Base-by-base conservation (phyloP, 345 rosid genomes). In the Aegle marmelos region DNA sequence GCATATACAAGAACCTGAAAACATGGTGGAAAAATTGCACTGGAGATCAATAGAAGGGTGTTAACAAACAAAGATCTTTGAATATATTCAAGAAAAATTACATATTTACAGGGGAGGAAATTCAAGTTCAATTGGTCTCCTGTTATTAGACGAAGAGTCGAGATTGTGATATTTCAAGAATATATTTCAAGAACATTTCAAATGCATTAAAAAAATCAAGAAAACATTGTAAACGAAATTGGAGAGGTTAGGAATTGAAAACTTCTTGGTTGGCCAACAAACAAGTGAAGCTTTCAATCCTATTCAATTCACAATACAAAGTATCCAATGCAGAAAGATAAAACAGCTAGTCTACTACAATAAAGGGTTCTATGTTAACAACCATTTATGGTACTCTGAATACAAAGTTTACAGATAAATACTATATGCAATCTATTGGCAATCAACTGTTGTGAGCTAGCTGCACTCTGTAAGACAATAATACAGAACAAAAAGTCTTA, bases 201-300 rank as follows among this genome's bases (percentile, higher is more conserved):
- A 79, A 59, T 22, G 76, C 54, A 74, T 70, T 68, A 19, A 21
- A 60, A 22, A 21, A 21, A 61, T 7, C 54, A 36, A 74, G 25
- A 34, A 60, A 48, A 45, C 66, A 54, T 58, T 21, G 77, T 71
- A 72, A 59, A 65, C 6, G 2, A 82, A 9, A 30, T 81, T 24
- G 70, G 41, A 34, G 17, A 4, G 2, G 65, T 78, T 63, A 70
- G 70, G 78, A 77, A 79, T 65, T 65, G 75, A 59, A 33, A 53
- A 76, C 53, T 68, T 76, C 82, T 76, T 7, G 75, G 85, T 88
- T 86, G 92, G 85, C 86, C 85, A 90, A 87, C 91, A 81, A 88
- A 85, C 82, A 83, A 72, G 19, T 45, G 60, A 79, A 79, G 81
- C 76, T 89, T 84, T 89, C 77, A 78, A 78, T 82, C 71, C 72